These are phyloP conservation scores for Nepenthes alata DNA, from an alignment of 179 eudicot genomes.

Conservation along the genomic window DNA sequence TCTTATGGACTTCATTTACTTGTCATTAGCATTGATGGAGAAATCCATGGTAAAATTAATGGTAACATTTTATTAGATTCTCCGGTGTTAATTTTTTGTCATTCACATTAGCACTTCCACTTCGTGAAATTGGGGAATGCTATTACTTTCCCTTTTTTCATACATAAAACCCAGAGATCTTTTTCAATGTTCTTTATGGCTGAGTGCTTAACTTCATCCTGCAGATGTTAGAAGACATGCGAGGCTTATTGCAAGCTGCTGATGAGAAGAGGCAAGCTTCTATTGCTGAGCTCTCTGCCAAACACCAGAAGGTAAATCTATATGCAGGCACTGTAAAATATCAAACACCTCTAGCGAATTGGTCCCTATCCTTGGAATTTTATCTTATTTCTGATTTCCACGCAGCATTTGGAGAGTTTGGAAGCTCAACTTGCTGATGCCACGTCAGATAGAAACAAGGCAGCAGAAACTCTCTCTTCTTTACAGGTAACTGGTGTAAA, in stretches of 20 bases:
- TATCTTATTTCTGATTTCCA: constrained; percentile 17
- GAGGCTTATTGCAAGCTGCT: constrained; percentile 52
- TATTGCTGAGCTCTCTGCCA: constrained; percentile 64
- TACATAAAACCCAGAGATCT: background rate
- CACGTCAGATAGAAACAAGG: constrained; percentile 65
- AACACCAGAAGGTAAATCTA: constrained; percentile 73
- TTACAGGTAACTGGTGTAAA: constrained; percentile 42
- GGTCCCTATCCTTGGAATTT: background rate
- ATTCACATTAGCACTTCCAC: background rate
- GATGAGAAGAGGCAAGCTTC: constrained; percentile 74
- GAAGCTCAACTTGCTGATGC: constrained; percentile 85
- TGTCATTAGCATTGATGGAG: too few relatives aligned
- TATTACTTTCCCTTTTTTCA: background rate
- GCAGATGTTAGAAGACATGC: constrained; percentile 81
- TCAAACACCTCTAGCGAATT: background rate
- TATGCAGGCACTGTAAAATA: background rate
- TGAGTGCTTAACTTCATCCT: constrained; percentile 9
- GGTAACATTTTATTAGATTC: background rate
- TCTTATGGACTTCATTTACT: too few relatives aligned
- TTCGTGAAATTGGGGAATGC: background rate
- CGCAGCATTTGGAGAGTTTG: constrained; percentile 68
- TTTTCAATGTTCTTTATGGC: constrained; percentile 2
- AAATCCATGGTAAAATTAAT: too few relatives aligned
- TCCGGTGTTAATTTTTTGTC: background rate
- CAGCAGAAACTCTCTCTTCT: constrained; percentile 76